Conservation (phyloP, 441 rosid genomes). For the Macaranga tanarius region DNA sequence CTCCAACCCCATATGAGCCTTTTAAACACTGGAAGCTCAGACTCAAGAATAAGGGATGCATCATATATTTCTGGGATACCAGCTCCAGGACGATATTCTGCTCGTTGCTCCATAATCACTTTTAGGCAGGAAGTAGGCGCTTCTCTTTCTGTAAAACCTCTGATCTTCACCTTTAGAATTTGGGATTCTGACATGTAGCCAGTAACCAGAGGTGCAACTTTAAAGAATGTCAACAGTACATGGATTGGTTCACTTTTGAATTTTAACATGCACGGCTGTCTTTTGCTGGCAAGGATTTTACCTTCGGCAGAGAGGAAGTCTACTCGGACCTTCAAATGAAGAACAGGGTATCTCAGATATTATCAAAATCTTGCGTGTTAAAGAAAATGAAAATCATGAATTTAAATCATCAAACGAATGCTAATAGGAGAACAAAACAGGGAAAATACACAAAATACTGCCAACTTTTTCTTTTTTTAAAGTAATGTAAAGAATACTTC, state of each 20-base stretch:
- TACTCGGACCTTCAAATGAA: slow-evolving; percentile 60
- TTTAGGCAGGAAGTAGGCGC: slow-evolving; percentile 72
- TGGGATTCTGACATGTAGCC: slow-evolving; percentile 79
- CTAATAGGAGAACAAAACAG: background rate
- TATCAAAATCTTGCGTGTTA: background rate
- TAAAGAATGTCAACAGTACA: slow-evolving; percentile 55
- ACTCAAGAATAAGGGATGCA: slow-evolving; percentile 54
- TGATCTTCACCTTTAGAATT: slow-evolving; percentile 53
- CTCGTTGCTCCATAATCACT: slow-evolving; percentile 70
- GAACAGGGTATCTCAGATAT: background rate
- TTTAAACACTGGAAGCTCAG: slow-evolving; percentile 63
- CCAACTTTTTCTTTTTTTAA: too few species aligned
- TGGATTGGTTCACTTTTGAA: slow-evolving; percentile 76
- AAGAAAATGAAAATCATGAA: background rate
- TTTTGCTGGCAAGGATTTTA: slow-evolving; percentile 51
- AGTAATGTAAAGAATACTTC: background rate
- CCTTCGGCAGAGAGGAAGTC: slow-evolving; percentile 63
- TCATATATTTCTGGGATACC: slow-evolving; percentile 87
- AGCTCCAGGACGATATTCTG: slow-evolving; percentile 58
- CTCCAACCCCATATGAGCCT: slow-evolving; percentile 74
- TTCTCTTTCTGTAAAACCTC: slow-evolving; percentile 53
- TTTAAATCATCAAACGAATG: background rate
- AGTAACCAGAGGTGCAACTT: slow-evolving; percentile 60
- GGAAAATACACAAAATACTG: background rate
- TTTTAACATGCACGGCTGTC: slow-evolving; percentile 65